Evolutionary conservation across 768 basidiomycete species (phyloP).

Genomic region (Tylopilus subfusipes): DNA sequence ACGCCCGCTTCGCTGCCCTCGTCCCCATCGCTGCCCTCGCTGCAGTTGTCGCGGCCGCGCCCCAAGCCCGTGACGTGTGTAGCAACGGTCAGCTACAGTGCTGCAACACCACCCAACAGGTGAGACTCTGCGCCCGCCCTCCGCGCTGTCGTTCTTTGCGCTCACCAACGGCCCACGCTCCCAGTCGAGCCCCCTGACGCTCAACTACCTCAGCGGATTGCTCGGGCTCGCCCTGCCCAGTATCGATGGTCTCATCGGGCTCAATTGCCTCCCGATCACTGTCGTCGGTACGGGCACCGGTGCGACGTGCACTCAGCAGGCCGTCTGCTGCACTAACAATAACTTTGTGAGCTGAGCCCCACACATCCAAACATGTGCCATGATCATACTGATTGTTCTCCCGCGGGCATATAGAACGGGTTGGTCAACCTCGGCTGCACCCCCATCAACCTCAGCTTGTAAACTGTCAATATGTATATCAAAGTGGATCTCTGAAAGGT

Average conservation of each 20-base stretch:
- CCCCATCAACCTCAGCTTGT: conserved; percentile 7
- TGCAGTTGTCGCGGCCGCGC: conserved; percentile 7
- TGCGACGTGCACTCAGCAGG: conserved; percentile 5
- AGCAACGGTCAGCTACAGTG: conserved; percentile 5
- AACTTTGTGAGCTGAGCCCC: conserved; percentile 1
- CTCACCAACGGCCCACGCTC: not conserved
- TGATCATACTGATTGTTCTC: not conserved
- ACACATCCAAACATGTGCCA: too few relatives aligned
- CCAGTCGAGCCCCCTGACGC: not conserved
- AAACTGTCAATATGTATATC: not conserved
- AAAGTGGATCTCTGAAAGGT: too few relatives aligned
- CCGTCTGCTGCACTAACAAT: conserved; percentile 18
- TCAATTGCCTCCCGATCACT: conserved; percentile 2
- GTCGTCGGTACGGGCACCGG: not conserved
- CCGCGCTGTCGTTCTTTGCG: not conserved
- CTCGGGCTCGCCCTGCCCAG: not conserved
- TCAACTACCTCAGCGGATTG: not conserved
- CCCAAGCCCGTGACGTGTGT: conserved; percentile 8
- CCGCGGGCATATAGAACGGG: not conserved
- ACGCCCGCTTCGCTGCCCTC: conserved; percentile 1
- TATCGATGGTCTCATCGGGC: conserved; percentile 1
- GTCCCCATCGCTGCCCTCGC: conserved; percentile 11
- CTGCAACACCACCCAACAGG: not conserved
- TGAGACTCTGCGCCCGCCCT: not conserved
- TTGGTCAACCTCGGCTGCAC: conserved; percentile 17